phyloP scores from a whole-genome alignment of 148 eudicot genomes.

The Arbutus unedo region DNA sequence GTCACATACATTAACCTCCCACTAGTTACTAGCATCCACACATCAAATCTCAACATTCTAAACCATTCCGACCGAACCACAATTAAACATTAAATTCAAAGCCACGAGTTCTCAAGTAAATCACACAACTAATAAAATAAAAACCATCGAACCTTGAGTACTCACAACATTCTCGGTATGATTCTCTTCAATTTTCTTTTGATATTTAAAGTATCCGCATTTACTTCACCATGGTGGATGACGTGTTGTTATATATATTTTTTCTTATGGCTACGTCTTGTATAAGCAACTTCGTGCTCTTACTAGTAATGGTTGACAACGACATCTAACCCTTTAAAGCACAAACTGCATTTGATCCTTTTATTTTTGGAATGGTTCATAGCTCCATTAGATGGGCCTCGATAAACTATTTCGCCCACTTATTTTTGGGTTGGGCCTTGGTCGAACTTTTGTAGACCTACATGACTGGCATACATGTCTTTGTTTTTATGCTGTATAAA shows the following conservation, averaged over 20 bases:
- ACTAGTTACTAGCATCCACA: too few relatives aligned
- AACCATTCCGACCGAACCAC: too few relatives aligned
- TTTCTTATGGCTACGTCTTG: background rate
- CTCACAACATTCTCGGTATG: background rate
- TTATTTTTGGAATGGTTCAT: too few relatives aligned
- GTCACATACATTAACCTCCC: too few relatives aligned
- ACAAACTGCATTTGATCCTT: background rate
- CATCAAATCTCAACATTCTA: too few relatives aligned
- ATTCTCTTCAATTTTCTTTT: background rate
- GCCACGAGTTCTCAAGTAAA: too few relatives aligned
- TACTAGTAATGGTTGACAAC: background rate
- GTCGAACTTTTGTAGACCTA: background rate
- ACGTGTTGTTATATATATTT: background rate
- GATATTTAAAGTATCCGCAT: background rate
- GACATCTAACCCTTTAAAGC: background rate
- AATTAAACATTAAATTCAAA: too few relatives aligned
- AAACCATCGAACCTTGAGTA: too few relatives aligned
- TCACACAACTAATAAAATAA: too few relatives aligned
- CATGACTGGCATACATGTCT: background rate
- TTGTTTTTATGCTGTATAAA: background rate
- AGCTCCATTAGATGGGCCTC: background rate
- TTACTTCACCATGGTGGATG: background rate
- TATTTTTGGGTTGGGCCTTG: background rate
- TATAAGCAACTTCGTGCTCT: background rate
- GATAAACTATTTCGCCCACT: background rate